Conservation (phyloP, 2,329 filamentous ascomycete species). For the Colletotrichum agaves region DNA sequence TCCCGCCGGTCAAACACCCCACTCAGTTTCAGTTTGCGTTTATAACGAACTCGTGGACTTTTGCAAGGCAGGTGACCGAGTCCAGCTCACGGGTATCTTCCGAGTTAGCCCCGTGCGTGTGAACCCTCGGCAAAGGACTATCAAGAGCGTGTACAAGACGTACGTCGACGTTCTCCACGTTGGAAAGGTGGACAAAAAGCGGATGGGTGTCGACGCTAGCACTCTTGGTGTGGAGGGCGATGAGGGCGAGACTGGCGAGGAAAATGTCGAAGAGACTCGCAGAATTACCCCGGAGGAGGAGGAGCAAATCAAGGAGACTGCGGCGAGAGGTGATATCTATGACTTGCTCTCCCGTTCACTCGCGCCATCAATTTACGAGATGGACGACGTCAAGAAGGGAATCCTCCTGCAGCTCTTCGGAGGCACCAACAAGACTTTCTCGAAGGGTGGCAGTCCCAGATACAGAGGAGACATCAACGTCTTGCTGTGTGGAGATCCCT, state of each 20-base stretch:
- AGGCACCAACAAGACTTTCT: slow-evolving; percentile 96
- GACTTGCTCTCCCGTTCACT: slow-evolving; percentile 90
- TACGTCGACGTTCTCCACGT: slow-evolving; percentile 96
- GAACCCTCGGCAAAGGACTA: slow-evolving; percentile 89
- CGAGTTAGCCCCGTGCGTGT: slow-evolving; percentile 92
- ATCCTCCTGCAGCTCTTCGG: slow-evolving; percentile 97
- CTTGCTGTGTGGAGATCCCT: slow-evolving; percentile 95
- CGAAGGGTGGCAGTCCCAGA: slow-evolving; percentile 93
- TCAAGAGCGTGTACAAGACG: slow-evolving; percentile 98
- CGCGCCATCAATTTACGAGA: slow-evolving; percentile 95
- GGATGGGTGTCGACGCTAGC: slow-evolving; percentile 89
- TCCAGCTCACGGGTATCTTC: slow-evolving; percentile 97
- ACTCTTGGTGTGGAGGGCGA: slow-evolving; percentile 87
- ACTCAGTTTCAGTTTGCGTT: slow-evolving; percentile 94
- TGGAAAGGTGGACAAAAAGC: slow-evolving; percentile 95
- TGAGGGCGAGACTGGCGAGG: slow-evolving; percentile 70
- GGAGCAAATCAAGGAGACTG: slow-evolving; percentile 85
- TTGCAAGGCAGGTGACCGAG: slow-evolving; percentile 96
- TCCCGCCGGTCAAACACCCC: slow-evolving; percentile 94
- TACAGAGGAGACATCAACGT: slow-evolving; percentile 99
- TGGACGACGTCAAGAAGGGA: slow-evolving; percentile 99
- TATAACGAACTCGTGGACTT: slow-evolving; percentile 98
- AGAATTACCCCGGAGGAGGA: slow-evolving; percentile 89
- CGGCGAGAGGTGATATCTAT: slow-evolving; percentile 86
- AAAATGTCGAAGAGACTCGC: slow-evolving; percentile 83